phyloP scores from a whole-genome alignment of 768 basidiomycete species.

The Lactifluus piperatus region DNA sequence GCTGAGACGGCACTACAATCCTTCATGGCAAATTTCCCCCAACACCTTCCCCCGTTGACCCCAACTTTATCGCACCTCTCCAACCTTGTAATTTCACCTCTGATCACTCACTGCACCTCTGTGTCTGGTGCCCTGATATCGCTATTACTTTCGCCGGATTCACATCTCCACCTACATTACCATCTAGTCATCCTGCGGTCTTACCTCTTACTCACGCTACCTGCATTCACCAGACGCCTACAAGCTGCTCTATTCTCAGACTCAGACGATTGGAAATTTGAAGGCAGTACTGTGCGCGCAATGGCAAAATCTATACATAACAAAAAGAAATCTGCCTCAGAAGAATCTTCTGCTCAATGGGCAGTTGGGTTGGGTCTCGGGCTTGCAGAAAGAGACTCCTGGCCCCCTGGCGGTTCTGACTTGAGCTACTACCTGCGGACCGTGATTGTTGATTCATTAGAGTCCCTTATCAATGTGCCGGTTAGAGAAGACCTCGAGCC shows the following conservation, averaged over 20 bases:
- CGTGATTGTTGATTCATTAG: conserved; percentile 77
- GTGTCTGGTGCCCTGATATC: conserved; percentile 61
- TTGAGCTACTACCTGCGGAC: conserved; percentile 76
- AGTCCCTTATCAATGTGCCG: conserved; percentile 22
- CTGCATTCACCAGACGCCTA: conserved; percentile 65
- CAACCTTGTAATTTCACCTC: conserved; percentile 51
- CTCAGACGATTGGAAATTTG: conserved; percentile 35
- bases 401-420: conserved; percentile 85
- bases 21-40: conserved; percentile 54
- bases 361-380: conserved; percentile 66
- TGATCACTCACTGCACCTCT: conserved; percentile 49
- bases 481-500: background rate
- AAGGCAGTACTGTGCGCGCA: conserved; percentile 15
- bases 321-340: background rate
- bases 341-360: conserved; percentile 29
- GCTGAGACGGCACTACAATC: conserved; percentile 28
- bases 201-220: conserved; percentile 64
- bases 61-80: conserved; percentile 58
- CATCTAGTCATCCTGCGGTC: conserved; percentile 65
- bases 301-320: conserved; percentile 14
- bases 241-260: conserved; percentile 72
- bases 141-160: conserved; percentile 53
- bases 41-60: conserved; percentile 47
- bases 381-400: conserved; percentile 63
- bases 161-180: conserved; percentile 56